These are phyloP conservation scores for Rhazya stricta DNA, from an alignment of 257 asterid species.

Conservation along the genomic window DNA sequence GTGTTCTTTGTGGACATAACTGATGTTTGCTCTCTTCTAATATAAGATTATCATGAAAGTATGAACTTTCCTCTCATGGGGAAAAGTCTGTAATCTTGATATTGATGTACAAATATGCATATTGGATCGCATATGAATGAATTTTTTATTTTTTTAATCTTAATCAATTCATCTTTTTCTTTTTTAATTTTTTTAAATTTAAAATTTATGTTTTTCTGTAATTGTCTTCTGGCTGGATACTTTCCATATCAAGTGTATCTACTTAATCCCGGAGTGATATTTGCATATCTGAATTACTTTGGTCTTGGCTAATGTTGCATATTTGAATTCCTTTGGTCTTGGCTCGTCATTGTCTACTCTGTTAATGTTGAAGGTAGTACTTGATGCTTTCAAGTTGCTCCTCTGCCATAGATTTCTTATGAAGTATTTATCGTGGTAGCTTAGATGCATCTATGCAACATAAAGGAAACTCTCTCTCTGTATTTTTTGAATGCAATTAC, in stretches of 20 bases:
- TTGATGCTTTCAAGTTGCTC: neutral
- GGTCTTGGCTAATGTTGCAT: too few relatives aligned
- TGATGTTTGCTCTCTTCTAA: neutral
- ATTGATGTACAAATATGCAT: neutral
- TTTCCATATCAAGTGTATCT: neutral
- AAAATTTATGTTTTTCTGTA: neutral
- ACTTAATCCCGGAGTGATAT: neutral
- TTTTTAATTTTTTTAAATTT: too few relatives aligned
- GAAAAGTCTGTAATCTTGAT: neutral
- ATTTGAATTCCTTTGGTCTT: neutral
- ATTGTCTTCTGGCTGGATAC: neutral
- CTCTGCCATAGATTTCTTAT: neutral
- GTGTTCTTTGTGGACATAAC: neutral
- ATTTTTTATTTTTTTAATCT: neutral
- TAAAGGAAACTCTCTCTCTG: neutral
- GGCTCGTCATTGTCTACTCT: neutral
- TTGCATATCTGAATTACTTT: neutral
- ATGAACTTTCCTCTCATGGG: neutral
- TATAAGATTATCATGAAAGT: neutral
- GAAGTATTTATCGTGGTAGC: neutral
- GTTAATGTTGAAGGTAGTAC: neutral
- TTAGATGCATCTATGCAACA: neutral
- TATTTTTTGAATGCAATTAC: neutral
- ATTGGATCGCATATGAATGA: neutral
- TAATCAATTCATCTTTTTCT: too few relatives aligned